These are phyloP conservation scores for Punica granatum DNA, from an alignment of 345 rosid species.

Conservation along the genomic window DNA sequence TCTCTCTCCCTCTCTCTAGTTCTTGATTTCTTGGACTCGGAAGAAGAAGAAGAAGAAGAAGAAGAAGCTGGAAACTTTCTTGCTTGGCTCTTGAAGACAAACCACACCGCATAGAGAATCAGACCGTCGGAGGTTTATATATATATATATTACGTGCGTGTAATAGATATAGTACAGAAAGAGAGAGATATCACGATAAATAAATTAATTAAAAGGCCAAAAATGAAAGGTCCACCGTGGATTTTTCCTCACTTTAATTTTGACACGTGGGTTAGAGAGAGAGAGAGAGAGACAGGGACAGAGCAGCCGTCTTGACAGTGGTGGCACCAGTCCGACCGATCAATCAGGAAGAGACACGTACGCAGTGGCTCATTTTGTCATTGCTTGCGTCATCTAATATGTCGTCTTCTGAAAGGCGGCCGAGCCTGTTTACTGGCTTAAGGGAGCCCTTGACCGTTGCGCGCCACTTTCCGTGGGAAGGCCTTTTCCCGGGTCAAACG, in stretches of 20 bases:
- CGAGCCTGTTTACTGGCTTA: not conserved
- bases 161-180: too few species aligned
- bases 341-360: conserved; percentile 5
- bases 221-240: not conserved
- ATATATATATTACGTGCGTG: too few species aligned
- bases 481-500: not conserved
- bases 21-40: not conserved
- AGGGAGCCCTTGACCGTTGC: not conserved
- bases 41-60: not conserved
- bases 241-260: not conserved
- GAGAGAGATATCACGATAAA: too few species aligned
- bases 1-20: not conserved
- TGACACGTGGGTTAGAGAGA: not conserved
- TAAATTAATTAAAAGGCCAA: not conserved
- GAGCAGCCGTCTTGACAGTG: not conserved
- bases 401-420: not conserved
- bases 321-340: not conserved
- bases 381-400: conserved; percentile 10
- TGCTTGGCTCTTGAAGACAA: not conserved
- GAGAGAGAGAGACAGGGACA: not conserved
- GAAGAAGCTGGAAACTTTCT: conserved; percentile 1
- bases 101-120: not conserved
- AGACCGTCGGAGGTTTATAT: not conserved
- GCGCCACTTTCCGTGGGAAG: not conserved
- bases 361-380: not conserved